phyloP scores from a whole-genome alignment of 2,329 filamentous ascomycete species.

The Aspergillus floridensis region DNA sequence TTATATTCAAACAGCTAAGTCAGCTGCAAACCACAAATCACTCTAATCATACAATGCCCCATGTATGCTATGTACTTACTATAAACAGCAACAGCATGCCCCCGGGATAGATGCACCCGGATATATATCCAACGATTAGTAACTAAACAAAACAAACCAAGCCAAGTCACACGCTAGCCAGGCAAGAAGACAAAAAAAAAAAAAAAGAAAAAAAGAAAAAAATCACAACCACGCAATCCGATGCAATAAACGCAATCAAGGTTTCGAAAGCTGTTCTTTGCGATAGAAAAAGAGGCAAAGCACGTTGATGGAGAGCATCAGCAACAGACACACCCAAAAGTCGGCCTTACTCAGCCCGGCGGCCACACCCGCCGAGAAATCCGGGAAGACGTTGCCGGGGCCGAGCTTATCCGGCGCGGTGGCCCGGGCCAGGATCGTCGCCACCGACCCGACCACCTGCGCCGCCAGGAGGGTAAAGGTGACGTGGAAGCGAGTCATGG shows the following conservation, averaged over 20 bases:
- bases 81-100: background rate
- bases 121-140: background rate
- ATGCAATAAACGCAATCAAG: conserved; percentile 20
- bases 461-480: conserved; percentile 5
- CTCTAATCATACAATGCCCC: background rate
- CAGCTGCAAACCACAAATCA: too few species aligned
- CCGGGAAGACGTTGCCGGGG: conserved; percentile 60
- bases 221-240: background rate
- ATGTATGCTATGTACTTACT: background rate
- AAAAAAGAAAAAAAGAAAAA: background rate
- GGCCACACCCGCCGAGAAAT: conserved; percentile 26
- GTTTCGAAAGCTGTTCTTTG: conserved; percentile 43
- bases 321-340: conserved; percentile 41
- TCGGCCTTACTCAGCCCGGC: conserved; percentile 35
- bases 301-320: conserved; percentile 11
- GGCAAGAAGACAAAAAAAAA: background rate
- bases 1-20: too few species aligned
- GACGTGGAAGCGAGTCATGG: conserved; percentile 57
- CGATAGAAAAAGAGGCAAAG: conserved; percentile 38
- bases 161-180: too few species aligned
- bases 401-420: conserved; percentile 60
- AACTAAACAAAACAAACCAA: background rate
- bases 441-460: conserved; percentile 55
- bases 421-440: conserved; percentile 60
- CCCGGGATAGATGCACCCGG: too few species aligned